Evolutionary conservation across 2,329 filamentous ascomycete genomes (phyloP), one percentile per base, ranked within the genome.

Genomic region (Aspergillus flavus): DNA sequence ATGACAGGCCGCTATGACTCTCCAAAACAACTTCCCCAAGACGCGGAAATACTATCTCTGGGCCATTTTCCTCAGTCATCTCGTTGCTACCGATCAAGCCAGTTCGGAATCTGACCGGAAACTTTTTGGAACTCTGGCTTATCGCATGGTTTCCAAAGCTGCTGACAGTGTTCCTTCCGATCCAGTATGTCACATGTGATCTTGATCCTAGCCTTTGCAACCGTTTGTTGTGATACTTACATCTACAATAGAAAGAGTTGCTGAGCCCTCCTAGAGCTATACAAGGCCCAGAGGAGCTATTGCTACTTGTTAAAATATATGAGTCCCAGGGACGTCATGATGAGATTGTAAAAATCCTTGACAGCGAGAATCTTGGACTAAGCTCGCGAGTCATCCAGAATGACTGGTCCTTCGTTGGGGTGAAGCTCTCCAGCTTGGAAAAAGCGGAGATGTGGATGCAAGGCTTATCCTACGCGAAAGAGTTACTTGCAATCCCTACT

Each of bases 41-140:
- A 76, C 79, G 28, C 76, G 81, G 53, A 77, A 81, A 55, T 83
- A 82, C 67, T 80, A 82, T 63, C 81, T 83, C 66, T 83, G 81
- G 79, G 81, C 81, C 30, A 82, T 83, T 32, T 77, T 84, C 61
- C 75, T 81, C 66, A 81, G 78, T 63, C 75, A 81, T 61, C 70
- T 83, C 52, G 73, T 82, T 48, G 71, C 79, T 19, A 66, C 72
- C 30, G 76, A 80, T 61, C 53, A 70, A 11, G 61, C 67, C 21
- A 77, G 75, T 60, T 78, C 78, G 6, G 79, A 81, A 14, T 71
- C 73, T 34, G 80, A 83, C 26, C 74, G 77, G 57, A 80, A 79
- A 61, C 72, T 84, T 10, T 83, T 82, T 66, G 80, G 80, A n/a
- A 81, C 79, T n/a, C 71, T 84, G 59, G 82, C 81, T 34, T 83